Base-by-base conservation (phyloP, 805 yeast species). In the Candida manassasensis region DNA sequence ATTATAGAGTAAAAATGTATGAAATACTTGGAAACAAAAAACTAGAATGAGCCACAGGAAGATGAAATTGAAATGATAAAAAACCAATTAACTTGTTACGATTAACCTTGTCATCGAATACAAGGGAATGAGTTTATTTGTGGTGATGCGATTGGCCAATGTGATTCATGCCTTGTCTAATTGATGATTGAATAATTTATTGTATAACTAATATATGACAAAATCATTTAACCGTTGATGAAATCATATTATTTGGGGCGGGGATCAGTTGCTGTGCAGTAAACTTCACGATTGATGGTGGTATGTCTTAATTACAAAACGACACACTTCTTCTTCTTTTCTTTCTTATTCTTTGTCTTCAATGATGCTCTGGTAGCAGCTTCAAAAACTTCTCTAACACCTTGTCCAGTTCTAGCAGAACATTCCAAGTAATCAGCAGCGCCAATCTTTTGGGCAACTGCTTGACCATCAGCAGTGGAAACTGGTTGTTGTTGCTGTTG, bases 341-440 rank as follows among this genome's bases (percentile, higher is more conserved):
- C 74, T 54, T 61, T 67, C 63, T 62, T 63, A 53, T 70, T 76
- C 61, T 80, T 77, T 38, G 79, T 77, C 69, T 73, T 75, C 52
- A 87, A 75, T 13, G 95, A 85, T 38, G 95, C 95, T 61, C 95
- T 77, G 16, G 96, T 86, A 21, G 96, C 96, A 48, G 84, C 79
- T 68, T 85, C 94, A 57, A 87, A 87, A 40, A 88, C 96, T 61
- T 86, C 95, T 61, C 86, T 81, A 40, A 87, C 96, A 66, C 95
- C 95, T 61, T 81, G 82, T 55, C 88, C 88, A 48, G 86, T 79
- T 68, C 82, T 84, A 24, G 96, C 96, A 35, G 95, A 86, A 73
- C 96, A 87, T 70, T 87, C 96, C 54, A 84, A 73, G 62, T 87
- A 87, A 59, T 80, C 77, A 45, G 79, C 66, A 41, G 96, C 95